Percentiles rank a stretch among this genome's conserved stretches.
Evolutionary conservation across 768 basidiomycete genomes (phyloP).

Genomic region (Leucogyrophana mollusca): DNA sequence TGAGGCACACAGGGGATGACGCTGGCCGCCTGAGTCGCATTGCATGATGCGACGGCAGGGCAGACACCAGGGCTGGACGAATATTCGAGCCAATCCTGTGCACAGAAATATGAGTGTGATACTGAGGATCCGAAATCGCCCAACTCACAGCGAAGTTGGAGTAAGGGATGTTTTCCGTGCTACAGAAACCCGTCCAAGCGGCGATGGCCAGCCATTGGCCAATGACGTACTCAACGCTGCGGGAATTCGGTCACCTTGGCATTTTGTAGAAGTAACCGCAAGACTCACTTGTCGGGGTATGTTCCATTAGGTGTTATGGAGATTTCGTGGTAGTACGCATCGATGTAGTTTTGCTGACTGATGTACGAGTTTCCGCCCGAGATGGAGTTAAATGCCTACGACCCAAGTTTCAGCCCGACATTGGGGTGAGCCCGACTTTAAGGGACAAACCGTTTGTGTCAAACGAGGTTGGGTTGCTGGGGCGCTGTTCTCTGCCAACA

Average conservation of each 20-base stretch:
- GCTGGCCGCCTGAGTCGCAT: constrained; percentile 1
- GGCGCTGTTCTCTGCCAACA: constrained; percentile 8
- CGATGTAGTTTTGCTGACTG: constrained; percentile 21
- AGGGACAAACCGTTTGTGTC: constrained; percentile 9
- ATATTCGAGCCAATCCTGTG: constrained; percentile 23
- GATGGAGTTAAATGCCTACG: constrained; percentile 16
- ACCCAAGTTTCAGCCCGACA: neutral
- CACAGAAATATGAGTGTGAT: neutral
- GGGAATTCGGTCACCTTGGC: neutral
- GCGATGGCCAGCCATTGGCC: constrained; percentile 16
- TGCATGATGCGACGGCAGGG: constrained; percentile 13
- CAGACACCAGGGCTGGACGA: constrained; percentile 17
- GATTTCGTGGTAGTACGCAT: constrained; percentile 18
- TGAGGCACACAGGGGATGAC: constrained; percentile 15
- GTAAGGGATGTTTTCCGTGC: constrained; percentile 20
- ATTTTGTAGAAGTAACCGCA: neutral
- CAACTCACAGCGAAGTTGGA: constrained; percentile 15
- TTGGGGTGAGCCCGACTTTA: neutral
- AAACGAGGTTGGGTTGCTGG: constrained; percentile 16
- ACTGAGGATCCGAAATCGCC: neutral
- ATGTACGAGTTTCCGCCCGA: constrained; percentile 19
- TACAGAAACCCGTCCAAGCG: constrained; percentile 22
- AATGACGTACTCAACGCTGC: constrained; percentile 6
- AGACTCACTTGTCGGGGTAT: constrained; percentile 17
- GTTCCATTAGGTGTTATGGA: constrained; percentile 14